phyloP scores from a whole-genome alignment of 2,329 filamentous ascomycete genomes.

The Elsinoe necatrix region DNA sequence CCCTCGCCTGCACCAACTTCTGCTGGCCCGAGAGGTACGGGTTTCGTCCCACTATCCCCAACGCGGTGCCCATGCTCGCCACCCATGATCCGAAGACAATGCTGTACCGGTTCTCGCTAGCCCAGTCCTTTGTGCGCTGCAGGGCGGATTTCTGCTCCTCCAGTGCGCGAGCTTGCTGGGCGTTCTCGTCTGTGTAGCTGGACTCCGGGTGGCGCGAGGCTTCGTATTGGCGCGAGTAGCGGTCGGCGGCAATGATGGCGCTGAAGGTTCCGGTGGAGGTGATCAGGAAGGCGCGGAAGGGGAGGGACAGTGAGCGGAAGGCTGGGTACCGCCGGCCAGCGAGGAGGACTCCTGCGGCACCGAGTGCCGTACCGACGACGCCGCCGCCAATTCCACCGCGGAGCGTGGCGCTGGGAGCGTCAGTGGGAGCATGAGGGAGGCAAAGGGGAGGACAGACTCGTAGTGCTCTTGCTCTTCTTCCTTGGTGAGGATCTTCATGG shows the following conservation, averaged over 20 bases:
- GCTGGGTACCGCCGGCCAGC: constrained; percentile 65
- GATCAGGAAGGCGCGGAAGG: constrained; percentile 84
- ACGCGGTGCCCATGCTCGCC: constrained; percentile 65
- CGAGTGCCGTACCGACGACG: constrained; percentile 56
- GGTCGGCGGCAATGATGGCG: constrained; percentile 75
- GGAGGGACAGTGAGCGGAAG: constrained; percentile 74
- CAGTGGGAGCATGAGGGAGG: constrained; percentile 5
- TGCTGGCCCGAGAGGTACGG: constrained; percentile 65
- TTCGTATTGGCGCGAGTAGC: constrained; percentile 63
- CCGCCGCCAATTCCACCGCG: constrained; percentile 72
- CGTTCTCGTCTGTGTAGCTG: constrained; percentile 56
- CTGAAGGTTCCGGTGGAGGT: constrained; percentile 74
- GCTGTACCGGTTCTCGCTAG: constrained; percentile 71
- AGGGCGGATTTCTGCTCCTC: constrained; percentile 47
- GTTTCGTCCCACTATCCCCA: constrained; percentile 69
- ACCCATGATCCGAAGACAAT: constrained; percentile 80
- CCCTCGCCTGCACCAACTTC: constrained; percentile 88
- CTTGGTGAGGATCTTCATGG: constrained; percentile 91
- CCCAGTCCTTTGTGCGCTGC: constrained; percentile 63
- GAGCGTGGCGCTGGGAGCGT: constrained; percentile 53
- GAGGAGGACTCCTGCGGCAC: constrained; percentile 57
- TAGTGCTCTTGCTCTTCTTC: constrained; percentile 89
- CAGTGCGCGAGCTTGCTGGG: constrained; percentile 48
- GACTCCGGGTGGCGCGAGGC: constrained; percentile 57
- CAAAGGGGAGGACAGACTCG: constrained; percentile 39